A percentile compares a stretch with the other conserved stretches of the same genome.
These are phyloP conservation scores for Colletotrichum salicis DNA, from an alignment of 2,329 filamentous ascomycete species.

Conservation along the genomic window DNA sequence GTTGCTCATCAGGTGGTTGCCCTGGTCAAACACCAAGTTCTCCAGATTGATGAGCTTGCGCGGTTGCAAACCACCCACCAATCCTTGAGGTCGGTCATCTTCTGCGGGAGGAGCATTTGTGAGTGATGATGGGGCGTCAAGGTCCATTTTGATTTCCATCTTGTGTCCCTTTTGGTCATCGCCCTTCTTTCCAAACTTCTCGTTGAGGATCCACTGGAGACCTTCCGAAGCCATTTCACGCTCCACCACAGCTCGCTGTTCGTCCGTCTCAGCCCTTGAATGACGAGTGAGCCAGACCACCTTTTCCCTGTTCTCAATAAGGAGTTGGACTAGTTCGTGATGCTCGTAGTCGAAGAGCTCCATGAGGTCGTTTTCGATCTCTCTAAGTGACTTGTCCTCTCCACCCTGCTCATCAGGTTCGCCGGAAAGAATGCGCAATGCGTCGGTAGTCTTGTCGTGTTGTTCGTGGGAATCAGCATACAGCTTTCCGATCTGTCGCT, in stretches of 20 bases:
- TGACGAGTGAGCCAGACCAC: slow-evolving; percentile 95
- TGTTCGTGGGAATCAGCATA: slow-evolving; percentile 94
- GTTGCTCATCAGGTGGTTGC: slow-evolving; percentile 99
- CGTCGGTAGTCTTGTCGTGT: slow-evolving; percentile 89
- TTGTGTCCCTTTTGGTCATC: slow-evolving; percentile 70
- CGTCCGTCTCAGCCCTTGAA: slow-evolving; percentile 82
- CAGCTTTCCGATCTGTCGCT: slow-evolving; percentile 87
- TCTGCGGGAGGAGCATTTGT: slow-evolving; percentile 57
- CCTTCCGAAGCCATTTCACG: slow-evolving; percentile 92
- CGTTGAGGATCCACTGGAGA: slow-evolving; percentile 85
- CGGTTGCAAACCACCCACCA: slow-evolving; percentile 87
- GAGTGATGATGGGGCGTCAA: slow-evolving; percentile 76
- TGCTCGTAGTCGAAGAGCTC: slow-evolving; percentile 98
- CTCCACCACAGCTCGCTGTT: slow-evolving; percentile 81
- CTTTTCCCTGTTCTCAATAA: slow-evolving; percentile 92
- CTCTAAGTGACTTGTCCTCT: slow-evolving; percentile 85
- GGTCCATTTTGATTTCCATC: slow-evolving; percentile 95
- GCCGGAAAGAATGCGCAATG: slow-evolving; percentile 84
- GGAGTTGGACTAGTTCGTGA: slow-evolving; percentile 88
- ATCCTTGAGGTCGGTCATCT: slow-evolving; percentile 70
- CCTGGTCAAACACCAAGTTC: slow-evolving; percentile 96
- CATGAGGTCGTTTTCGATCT: slow-evolving; percentile 98
- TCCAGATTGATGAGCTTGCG: slow-evolving; percentile 91
- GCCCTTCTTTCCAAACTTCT: slow-evolving; percentile 79
- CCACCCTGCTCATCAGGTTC: slow-evolving; percentile 76